These are phyloP conservation scores for Psilocybe sp. DNA, from an alignment of 768 basidiomycete genomes.

Conservation along the genomic window DNA sequence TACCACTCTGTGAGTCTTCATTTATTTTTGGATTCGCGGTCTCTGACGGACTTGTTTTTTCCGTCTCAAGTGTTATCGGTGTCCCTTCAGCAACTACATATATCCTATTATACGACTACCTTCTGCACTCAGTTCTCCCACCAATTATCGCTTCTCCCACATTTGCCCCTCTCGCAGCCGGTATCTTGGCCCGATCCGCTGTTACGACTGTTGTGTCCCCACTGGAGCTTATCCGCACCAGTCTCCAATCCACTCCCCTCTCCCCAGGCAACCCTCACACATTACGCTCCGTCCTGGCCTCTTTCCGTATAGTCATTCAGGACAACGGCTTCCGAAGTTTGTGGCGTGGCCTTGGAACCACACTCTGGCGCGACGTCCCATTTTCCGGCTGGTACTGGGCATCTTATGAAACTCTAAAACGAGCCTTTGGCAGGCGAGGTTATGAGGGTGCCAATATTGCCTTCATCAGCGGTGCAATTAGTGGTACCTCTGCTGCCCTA, in stretches of 20 bases:
- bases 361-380: slow-evolving; percentile 95
- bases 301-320: slow-evolving; percentile 58
- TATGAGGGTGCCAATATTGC: slow-evolving; percentile 63
- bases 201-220: slow-evolving; percentile 83
- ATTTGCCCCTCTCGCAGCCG: slow-evolving; percentile 73
- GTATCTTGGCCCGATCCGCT: slow-evolving; percentile 76
- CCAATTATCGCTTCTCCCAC: slow-evolving; percentile 51
- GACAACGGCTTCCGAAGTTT: slow-evolving; percentile 66
- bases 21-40: background rate
- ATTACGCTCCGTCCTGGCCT: slow-evolving; percentile 66
- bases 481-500: slow-evolving; percentile 83
- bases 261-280: slow-evolving; percentile 73
- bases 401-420: slow-evolving; percentile 85
- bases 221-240: slow-evolving; percentile 89
- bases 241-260: slow-evolving; percentile 83
- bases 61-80: slow-evolving; percentile 65
- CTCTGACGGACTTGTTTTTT: slow-evolving; percentile 8
- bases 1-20: slow-evolving; percentile 70
- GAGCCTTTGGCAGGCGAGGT: slow-evolving; percentile 49
- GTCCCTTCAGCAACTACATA: slow-evolving; percentile 92
- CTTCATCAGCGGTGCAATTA: slow-evolving; percentile 87
- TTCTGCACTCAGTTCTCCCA: slow-evolving; percentile 63
- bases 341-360: slow-evolving; percentile 90
- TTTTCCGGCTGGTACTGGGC: slow-evolving; percentile 99
- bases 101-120: slow-evolving; percentile 94